Base-by-base conservation (phyloP, 768 basidiomycete genomes). In the Steccherinum ochraceum region DNA sequence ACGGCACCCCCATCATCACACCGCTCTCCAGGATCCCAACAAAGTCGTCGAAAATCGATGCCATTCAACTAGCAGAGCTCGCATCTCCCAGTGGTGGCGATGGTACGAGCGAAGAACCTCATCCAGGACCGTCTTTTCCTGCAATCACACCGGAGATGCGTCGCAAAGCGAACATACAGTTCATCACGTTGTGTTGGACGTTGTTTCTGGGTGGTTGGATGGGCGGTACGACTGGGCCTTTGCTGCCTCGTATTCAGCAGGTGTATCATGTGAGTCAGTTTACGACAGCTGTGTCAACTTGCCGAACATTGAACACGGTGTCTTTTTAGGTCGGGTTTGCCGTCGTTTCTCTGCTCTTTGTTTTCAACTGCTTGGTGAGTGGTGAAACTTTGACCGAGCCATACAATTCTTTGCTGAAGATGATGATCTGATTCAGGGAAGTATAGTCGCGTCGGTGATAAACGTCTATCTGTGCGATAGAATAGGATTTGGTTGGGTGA, bases 141-240 rank as follows among this genome's bases (percentile, higher is more conserved):
- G 30, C 30, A 16, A 16, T 16, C 30, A 35, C 30, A 16, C 7
- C 30, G 16, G 16, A 35, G 30, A 35, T 35, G 30, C 30, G 30
- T 16, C 30, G 30, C 30, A 35, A 35, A 16, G 30, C 30, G 7
- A 35, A 20, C 27, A 61, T 81, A 21, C 82, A 86, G 54, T 76
- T 82, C 49, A 50, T 65, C n/a, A 64, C 81, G 1, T 66, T 83
- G 23, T 84, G 80, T 55, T 78, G 72, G 69, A 66, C 71, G 3
- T 49, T 83, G 42, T 80, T 80, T 49, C 67, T 85, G 10, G 72
- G 72, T 16, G 88, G 88, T n/a, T 90, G 86, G 86, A 86, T 82
- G 56, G 86, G 87, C 62, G 82, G 80, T 12, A 75, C 80, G 0
- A 74, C 77, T 13, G 88, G 89, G 2, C 86, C 89, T 0, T 65